Conservation (phyloP, 495 filamentous ascomycete species). For the Penicillium macrosclerotiorum region DNA sequence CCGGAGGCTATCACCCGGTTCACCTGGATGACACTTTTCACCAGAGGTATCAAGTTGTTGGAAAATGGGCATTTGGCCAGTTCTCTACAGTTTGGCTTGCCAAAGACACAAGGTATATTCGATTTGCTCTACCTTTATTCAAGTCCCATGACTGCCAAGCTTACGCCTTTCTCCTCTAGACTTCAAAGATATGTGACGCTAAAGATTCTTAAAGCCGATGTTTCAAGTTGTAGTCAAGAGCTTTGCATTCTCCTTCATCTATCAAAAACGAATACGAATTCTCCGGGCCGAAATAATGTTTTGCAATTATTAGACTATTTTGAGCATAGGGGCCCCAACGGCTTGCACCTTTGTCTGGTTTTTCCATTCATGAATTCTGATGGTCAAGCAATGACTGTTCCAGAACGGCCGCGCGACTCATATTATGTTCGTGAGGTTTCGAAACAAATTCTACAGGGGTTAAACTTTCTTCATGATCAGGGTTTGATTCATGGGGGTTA, state of each 20-base stretch:
- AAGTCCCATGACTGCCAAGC: background rate
- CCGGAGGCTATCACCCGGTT: conserved; percentile 24
- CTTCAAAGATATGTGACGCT: conserved; percentile 27
- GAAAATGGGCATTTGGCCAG: conserved; percentile 52
- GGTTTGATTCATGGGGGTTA: conserved; percentile 5
- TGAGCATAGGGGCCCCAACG: conserved; percentile 45
- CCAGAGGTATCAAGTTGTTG: conserved; percentile 48
- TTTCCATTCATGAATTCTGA: conserved; percentile 29
- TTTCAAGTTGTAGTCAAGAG: conserved; percentile 16
- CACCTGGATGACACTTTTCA: conserved; percentile 26
- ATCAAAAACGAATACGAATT: conserved; percentile 4
- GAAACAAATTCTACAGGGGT: conserved; percentile 3
- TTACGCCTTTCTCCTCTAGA: conserved; percentile 7
- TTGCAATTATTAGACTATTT: conserved; percentile 43
- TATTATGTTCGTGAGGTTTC: conserved; percentile 7
- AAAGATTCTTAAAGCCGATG: conserved; percentile 35
- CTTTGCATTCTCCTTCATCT: conserved; percentile 15
- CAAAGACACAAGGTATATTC: conserved; percentile 29
- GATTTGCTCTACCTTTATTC: too few species aligned
- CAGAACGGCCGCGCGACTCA: background rate
- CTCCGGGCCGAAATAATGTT: conserved; percentile 33
- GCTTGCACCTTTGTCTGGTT: conserved; percentile 46
- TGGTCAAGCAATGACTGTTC: conserved; percentile 14
- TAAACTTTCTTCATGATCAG: conserved; percentile 6
- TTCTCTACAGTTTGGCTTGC: conserved; percentile 54